Percentiles rank a stretch among this genome's conserved stretches.
phyloP scores from a whole-genome alignment of 208 protist genomes.

The Jaenimonas drosophilae region DNA sequence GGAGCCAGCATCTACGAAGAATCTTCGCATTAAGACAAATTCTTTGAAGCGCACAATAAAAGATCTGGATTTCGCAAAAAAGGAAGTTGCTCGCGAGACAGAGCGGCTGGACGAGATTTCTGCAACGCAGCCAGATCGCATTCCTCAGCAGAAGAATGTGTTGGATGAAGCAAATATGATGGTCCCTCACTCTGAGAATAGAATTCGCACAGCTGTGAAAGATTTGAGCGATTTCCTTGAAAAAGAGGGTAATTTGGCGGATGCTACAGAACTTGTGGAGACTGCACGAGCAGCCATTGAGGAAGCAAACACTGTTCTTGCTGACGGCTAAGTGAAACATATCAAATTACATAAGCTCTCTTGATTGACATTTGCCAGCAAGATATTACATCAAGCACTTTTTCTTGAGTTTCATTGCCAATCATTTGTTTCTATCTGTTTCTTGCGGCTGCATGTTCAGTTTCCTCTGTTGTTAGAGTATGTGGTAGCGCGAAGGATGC shows the following conservation, averaged over 20 bases:
- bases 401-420: constrained; percentile 6
- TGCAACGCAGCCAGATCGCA: constrained; percentile 24
- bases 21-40: constrained; percentile 45
- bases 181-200: constrained; percentile 64
- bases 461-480: neutral
- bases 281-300: too few species aligned
- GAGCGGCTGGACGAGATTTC: constrained; percentile 36
- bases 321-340: constrained; percentile 3
- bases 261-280: constrained; percentile 30
- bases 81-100: constrained; percentile 43
- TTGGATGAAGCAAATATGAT: constrained; percentile 70
- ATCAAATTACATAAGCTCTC: neutral
- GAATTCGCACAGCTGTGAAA: constrained; percentile 30
- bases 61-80: constrained; percentile 56
- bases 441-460: neutral
- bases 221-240: constrained; percentile 58
- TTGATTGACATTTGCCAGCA: constrained; percentile 1
- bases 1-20: constrained; percentile 36
- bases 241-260: constrained; percentile 19
- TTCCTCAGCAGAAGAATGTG: constrained; percentile 67
- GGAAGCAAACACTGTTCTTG: constrained; percentile 8
- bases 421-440: constrained; percentile 1
- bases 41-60: constrained; percentile 53
- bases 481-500: neutral
- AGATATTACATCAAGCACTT: neutral